Percentiles rank a stretch among this genome's conserved stretches.
Evolutionary conservation across 768 basidiomycete species (phyloP).

Genomic region (Hericium coralloides): DNA sequence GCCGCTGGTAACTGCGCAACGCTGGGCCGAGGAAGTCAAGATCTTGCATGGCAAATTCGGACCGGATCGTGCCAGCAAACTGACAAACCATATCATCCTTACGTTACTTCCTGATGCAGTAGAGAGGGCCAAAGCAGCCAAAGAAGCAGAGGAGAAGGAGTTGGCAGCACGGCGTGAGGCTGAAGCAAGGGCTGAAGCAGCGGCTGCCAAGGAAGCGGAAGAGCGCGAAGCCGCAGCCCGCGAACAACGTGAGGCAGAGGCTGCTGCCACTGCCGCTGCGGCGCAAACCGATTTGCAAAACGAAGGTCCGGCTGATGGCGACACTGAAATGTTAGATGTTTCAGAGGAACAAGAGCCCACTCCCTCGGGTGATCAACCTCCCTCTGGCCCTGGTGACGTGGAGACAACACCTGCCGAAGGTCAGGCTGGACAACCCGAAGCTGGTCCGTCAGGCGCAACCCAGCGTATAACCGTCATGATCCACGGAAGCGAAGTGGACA

Average conservation of each 20-base stretch:
- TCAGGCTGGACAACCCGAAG: slow-evolving; percentile 5
- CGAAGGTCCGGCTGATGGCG: slow-evolving; percentile 23
- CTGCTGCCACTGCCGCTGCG: slow-evolving; percentile 11
- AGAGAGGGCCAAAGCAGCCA: slow-evolving; percentile 32
- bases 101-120: slow-evolving; percentile 75
- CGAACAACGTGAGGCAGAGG: slow-evolving; percentile 8
- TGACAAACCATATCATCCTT: slow-evolving; percentile 64
- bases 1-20: slow-evolving; percentile 71
- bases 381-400: slow-evolving; percentile 1
- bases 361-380: slow-evolving; percentile 6
- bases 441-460: slow-evolving; percentile 23
- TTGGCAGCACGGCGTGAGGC: slow-evolving; percentile 29
- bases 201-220: slow-evolving; percentile 23
- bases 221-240: slow-evolving; percentile 22
- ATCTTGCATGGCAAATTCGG: slow-evolving; percentile 72
- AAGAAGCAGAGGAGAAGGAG: slow-evolving; percentile 49
- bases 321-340: slow-evolving; percentile 38
- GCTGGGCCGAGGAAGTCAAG: slow-evolving; percentile 87
- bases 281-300: slow-evolving; percentile 26
- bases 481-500: slow-evolving; percentile 89
- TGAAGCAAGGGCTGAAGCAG: slow-evolving; percentile 28
- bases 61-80: slow-evolving; percentile 51
- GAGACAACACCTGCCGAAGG: background rate
- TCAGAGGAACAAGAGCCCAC: background rate
- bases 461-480: slow-evolving; percentile 83